A percentile compares a stretch with the other conserved stretches of the same genome.
phyloP scores from a whole-genome alignment of 129 eudicot species.

The Flaveria sonorensis region DNA sequence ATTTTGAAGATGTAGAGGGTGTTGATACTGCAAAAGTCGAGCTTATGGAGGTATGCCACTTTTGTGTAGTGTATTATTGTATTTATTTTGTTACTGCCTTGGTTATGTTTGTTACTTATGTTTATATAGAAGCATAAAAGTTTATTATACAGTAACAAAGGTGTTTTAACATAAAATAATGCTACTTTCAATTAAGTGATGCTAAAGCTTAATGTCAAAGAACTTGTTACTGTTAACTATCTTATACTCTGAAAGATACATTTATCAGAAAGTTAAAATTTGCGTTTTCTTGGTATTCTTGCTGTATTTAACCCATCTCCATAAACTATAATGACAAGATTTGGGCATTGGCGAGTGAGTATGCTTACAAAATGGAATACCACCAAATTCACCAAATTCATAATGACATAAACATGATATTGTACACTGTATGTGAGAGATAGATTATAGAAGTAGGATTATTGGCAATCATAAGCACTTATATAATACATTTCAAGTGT shows the following conservation, averaged over 20 bases:
- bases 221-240: not conserved
- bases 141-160: not conserved
- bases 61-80: not conserved
- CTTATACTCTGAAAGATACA: not conserved
- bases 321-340: not conserved
- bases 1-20: conserved; percentile 96
- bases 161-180: not conserved
- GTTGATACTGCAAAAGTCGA: conserved; percentile 96
- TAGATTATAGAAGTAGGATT: not conserved
- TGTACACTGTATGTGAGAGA: not conserved
- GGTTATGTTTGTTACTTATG: not conserved
- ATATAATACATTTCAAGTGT: too few species aligned
- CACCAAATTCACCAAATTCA: not conserved
- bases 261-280: not conserved
- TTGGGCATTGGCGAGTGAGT: not conserved
- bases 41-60: conserved; percentile 83
- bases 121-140: conserved; percentile 16
- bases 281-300: not conserved
- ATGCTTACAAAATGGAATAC: not conserved
- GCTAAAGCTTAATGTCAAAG: not conserved
- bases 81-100: not conserved
- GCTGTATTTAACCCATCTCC: not conserved
- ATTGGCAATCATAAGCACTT: too few species aligned
- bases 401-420: not conserved
- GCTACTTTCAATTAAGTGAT: not conserved